Evolutionary conservation across 2,329 filamentous ascomycete genomes (phyloP).

Genomic region (Aureobasidium mangrovei): DNA sequence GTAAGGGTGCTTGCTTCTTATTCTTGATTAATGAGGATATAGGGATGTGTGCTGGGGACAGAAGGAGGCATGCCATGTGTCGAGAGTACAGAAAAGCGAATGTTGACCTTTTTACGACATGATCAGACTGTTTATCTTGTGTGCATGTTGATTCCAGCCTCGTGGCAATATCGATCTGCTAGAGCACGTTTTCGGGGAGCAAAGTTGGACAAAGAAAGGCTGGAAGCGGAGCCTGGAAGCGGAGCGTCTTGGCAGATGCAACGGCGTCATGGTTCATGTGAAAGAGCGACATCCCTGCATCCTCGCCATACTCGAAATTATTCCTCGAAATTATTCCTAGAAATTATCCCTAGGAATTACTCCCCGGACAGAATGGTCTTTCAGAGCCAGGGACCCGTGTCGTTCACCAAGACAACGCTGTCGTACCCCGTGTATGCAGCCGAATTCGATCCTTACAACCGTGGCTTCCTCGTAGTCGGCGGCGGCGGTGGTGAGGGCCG

Average conservation of each 20-base stretch:
- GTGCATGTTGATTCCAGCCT: not conserved
- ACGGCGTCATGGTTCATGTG: conserved; percentile 10
- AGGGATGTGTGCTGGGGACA: not conserved
- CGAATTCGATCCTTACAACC: conserved; percentile 77
- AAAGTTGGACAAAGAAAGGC: not conserved
- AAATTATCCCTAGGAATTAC: not conserved
- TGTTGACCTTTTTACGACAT: conserved; percentile 11
- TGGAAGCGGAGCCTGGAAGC: not conserved
- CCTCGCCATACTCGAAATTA: too few relatives aligned
- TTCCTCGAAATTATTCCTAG: not conserved
- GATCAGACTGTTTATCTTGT: not conserved
- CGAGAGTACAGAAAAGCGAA: conserved; percentile 13
- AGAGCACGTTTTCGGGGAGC: not conserved
- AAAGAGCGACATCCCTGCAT: not conserved
- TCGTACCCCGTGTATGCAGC: conserved; percentile 80
- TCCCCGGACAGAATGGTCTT: conserved; percentile 7
- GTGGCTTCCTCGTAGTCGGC: conserved; percentile 67
- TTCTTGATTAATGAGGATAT: not conserved
- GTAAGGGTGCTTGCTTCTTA: conserved; percentile 3
- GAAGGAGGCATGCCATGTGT: not conserved
- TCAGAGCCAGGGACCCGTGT: conserved; percentile 20
- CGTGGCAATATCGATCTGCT: not conserved
- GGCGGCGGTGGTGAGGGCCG: conserved; percentile 78
- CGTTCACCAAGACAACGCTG: conserved; percentile 55
- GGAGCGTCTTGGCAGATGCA: not conserved